Percentiles rank a stretch among this genome's conserved stretches.
phyloP scores from a whole-genome alignment of 2,329 filamentous ascomycete genomes.

The Ophiocordyceps camponoti-saundersi region DNA sequence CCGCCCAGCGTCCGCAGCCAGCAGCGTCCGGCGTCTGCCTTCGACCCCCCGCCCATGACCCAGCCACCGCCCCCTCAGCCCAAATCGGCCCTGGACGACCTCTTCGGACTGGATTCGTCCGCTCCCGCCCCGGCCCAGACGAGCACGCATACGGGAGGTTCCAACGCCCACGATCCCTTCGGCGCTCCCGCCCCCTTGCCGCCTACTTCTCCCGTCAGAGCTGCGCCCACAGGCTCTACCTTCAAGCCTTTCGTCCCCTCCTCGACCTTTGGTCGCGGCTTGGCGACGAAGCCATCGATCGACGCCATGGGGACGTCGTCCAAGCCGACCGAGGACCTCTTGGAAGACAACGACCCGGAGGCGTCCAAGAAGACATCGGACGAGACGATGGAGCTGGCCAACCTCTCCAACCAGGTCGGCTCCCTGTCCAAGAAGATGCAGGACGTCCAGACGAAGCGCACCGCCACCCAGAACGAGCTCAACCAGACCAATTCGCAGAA shows the following conservation, averaged over 20 bases:
- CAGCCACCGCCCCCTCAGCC: conserved; percentile 26
- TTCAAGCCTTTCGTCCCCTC: conserved; percentile 91
- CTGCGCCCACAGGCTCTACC: conserved; percentile 27
- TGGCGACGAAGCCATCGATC: conserved; percentile 64
- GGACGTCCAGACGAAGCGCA: conserved; percentile 71
- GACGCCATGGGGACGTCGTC: conserved; percentile 18
- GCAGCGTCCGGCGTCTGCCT: conserved; percentile 34
- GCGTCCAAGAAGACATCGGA: conserved; percentile 74
- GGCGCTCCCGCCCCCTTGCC: conserved; percentile 27
- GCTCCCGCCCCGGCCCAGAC: conserved; percentile 37
- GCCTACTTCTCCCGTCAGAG: conserved; percentile 36
- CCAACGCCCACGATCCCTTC: conserved; percentile 48
- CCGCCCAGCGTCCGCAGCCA: conserved; percentile 70
- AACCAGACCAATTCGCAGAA: conserved; percentile 73
- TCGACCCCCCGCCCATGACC: conserved; percentile 25
- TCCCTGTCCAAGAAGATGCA: conserved; percentile 88
- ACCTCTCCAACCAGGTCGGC: conserved; percentile 88
- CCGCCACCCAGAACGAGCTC: conserved; percentile 63
- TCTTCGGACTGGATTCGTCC: conserved; percentile 75
- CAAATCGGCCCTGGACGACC: conserved; percentile 78
- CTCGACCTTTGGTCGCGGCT: conserved; percentile 75
- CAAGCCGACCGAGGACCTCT: conserved; percentile 52
- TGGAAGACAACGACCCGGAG: conserved; percentile 82
- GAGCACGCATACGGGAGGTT: conserved; percentile 58
- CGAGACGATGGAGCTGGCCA: conserved; percentile 84